These are phyloP conservation scores for Suhomyces atakaporum DNA, from an alignment of 1,139 yeast genomes.

Conservation along the genomic window DNA sequence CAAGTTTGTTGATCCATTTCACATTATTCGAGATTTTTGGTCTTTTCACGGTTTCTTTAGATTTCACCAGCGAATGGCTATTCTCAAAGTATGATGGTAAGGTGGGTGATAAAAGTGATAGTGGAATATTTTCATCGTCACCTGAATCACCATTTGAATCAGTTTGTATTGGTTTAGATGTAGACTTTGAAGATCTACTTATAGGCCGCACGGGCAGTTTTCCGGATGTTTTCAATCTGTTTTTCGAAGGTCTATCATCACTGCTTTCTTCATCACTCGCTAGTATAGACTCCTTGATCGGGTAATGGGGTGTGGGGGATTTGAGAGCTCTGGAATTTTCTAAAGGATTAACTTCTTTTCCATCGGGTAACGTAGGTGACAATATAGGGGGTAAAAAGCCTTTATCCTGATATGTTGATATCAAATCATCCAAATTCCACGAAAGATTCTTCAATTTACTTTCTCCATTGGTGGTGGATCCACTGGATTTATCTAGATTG, in stretches of 20 bases:
- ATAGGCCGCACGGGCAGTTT: background rate
- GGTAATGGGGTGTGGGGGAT: conserved; percentile 7
- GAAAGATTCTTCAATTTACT: conserved; percentile 16
- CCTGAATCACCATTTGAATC: conserved; percentile 12
- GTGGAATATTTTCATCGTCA: conserved; percentile 25
- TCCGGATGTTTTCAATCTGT: background rate
- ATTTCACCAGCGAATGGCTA: conserved; percentile 1
- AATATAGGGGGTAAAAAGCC: conserved; percentile 42
- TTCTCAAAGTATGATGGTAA: conserved; percentile 33
- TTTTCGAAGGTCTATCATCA: conserved; percentile 4
- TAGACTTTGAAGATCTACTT: background rate
- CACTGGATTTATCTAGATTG: conserved; percentile 8
- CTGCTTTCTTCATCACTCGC: conserved; percentile 9
- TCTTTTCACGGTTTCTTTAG: conserved; percentile 1
- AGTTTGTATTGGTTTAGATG: conserved; percentile 1
- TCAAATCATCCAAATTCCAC: conserved; percentile 48
- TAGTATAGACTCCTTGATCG: background rate
- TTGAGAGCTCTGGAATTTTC: conserved; percentile 2
- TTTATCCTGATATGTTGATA: conserved; percentile 36
- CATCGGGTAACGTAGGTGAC: conserved; percentile 44
- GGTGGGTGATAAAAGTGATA: conserved; percentile 40
- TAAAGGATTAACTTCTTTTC: conserved; percentile 8
- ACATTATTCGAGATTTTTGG: conserved; percentile 16
- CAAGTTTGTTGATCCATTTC: conserved; percentile 38
- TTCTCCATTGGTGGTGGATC: conserved; percentile 1